Percentiles rank a stretch among this genome's conserved stretches.
phyloP scores from a whole-genome alignment of 331 rosid species.

The Pyrus hybrid region DNA sequence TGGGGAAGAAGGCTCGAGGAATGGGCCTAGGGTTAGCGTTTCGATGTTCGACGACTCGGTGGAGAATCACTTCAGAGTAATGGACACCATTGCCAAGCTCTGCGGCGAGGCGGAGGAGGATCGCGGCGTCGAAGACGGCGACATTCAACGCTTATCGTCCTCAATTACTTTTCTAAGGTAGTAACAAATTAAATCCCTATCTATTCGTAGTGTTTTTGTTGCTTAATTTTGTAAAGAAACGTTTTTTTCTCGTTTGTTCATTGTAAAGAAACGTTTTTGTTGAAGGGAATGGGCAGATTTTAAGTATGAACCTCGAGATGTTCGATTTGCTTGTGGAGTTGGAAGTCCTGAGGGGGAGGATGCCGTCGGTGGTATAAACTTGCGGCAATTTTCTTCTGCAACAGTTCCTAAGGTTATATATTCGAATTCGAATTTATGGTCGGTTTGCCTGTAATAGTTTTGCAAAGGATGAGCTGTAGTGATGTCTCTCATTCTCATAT shows the following conservation, averaged over 20 bases:
- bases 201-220: not conserved
- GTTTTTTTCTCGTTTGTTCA: not conserved
- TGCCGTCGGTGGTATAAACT: slow-evolving; percentile 18
- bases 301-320: slow-evolving; percentile 46
- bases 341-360: slow-evolving; percentile 36
- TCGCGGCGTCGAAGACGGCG: slow-evolving; percentile 24
- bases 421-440: not conserved
- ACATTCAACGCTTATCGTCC: slow-evolving; percentile 43
- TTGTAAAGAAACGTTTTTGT: not conserved
- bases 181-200: not conserved
- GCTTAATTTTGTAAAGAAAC: not conserved
- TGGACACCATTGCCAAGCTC: slow-evolving; percentile 45
- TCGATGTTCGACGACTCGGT: slow-evolving; percentile 50
- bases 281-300: slow-evolving; percentile 77
- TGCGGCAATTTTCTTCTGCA: slow-evolving; percentile 74
- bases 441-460: not conserved
- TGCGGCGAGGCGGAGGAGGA: slow-evolving; percentile 41
- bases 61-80: slow-evolving; percentile 57
- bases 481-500: not conserved
- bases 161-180: slow-evolving; percentile 66
- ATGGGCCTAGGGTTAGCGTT: slow-evolving; percentile 22
- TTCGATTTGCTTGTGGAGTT: slow-evolving; percentile 41
- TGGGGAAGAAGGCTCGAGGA: slow-evolving; percentile 14
- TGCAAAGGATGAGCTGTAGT: not conserved
- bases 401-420: slow-evolving; percentile 51